Evolutionary conservation across 2,329 filamentous ascomycete genomes (phyloP), one percentile per base, ranked within the genome.

Genomic region (Trichophyton benhamiae): DNA sequence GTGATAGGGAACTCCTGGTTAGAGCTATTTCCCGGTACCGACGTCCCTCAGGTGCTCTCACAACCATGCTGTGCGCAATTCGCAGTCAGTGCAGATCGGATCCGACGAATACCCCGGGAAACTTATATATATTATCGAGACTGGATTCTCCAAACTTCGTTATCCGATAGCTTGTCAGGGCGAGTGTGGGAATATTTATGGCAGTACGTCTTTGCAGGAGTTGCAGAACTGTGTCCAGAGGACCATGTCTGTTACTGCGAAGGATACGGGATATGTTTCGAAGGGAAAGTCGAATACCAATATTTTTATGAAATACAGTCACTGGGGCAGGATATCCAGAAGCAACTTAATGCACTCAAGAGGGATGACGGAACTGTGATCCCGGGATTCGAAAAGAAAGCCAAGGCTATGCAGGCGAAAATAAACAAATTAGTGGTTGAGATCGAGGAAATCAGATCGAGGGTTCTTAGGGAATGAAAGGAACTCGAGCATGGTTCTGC

Each of bases 61-160:
- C 82, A 85, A 65, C 80, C 83, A 2, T 86, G 83, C 69, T 86
- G 84, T 67, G 82, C 81, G 1, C 84, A 87, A 65, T 86, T 87
- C 66, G 84, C 83, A 7, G 71, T 86, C 2, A 82, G 80, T 5
- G 72, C 79, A 2, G 81, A 84, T 48, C 77, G 82, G 2, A 82
- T 86, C 59, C 78, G 74, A 8, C 73, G 77, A 1, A 78, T 81
- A 38, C 81, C 82, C 1, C 75, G 77, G 59, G 74, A 77, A 25
- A 77, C 79, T 53, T 86, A 82, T 67, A 72, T 82, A 20, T 80
- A 77, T 67, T 81, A 83, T 66, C 78, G 83, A 27, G 80, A 84
- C 66, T 86, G 83, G 83, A 71, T 86, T 1, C 73, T 84, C 30
- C 75, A 76, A n/a, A 85, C 83, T 0, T 74, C 79, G 20, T 68